Conservation (phyloP, 148 eudicot species). For the Bassia scoparia region DNA sequence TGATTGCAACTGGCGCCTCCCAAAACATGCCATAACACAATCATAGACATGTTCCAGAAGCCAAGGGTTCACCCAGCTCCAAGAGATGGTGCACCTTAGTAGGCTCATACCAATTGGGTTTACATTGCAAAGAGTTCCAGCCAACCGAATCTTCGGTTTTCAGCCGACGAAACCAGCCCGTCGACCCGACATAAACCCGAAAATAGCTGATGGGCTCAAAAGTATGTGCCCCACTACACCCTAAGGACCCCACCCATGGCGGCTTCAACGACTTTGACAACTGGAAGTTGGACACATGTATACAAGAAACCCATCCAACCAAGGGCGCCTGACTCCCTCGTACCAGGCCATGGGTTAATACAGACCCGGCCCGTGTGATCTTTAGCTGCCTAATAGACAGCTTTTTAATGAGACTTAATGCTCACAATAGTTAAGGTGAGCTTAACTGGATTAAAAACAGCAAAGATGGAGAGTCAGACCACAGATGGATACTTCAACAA, state of each 20-base stretch:
- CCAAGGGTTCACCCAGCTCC: conserved; percentile 48
- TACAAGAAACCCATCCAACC: conserved; percentile 47
- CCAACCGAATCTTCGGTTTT: conserved; percentile 48
- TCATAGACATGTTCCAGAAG: conserved; percentile 49
- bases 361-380: conserved; percentile 54
- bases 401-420: conserved; percentile 57
- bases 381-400: conserved; percentile 52
- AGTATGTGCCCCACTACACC: conserved; percentile 54
- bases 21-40: conserved; percentile 54
- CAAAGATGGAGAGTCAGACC: conserved; percentile 53
- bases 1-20: conserved; percentile 48
- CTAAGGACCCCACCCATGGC: conserved; percentile 44
- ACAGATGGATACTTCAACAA: conserved; percentile 54
- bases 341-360: conserved; percentile 55
- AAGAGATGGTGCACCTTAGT: conserved; percentile 64
- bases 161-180: conserved; percentile 32
- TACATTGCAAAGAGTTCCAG: conserved; percentile 69
- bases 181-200: conserved; percentile 57
- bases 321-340: conserved; percentile 50
- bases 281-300: conserved; percentile 75
- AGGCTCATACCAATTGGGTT: conserved; percentile 88
- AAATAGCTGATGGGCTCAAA: conserved; percentile 41
- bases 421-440: conserved; percentile 54
- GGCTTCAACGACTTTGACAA: conserved; percentile 73
- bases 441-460: conserved; percentile 39